Evolutionary conservation across 495 filamentous ascomycete species (phyloP).

Genomic region (Lasiosphaeria ovina): DNA sequence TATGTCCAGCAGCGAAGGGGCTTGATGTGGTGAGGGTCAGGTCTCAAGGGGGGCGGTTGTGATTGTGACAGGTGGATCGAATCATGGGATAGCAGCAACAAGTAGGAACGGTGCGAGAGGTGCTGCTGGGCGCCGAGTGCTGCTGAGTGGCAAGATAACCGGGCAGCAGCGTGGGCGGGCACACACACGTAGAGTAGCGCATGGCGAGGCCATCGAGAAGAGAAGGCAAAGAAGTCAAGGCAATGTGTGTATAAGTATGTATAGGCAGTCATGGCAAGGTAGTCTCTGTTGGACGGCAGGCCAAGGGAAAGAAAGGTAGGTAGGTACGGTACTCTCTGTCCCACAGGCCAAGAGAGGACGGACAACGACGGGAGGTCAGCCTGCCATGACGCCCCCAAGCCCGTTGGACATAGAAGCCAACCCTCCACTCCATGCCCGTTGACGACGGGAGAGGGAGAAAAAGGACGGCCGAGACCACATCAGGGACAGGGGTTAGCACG

Average conservation of each 20-base stretch:
- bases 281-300: too few species aligned
- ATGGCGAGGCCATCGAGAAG: conserved; percentile 14
- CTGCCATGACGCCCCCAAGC: background rate
- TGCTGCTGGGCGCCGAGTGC: conserved; percentile 2
- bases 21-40: conserved; percentile 3
- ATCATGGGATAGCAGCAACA: conserved; percentile 6
- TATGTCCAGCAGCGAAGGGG: conserved; percentile 8
- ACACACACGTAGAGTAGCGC: background rate
- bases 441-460: too few species aligned
- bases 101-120: conserved; percentile 1
- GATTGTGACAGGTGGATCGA: conserved; percentile 15
- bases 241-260: conserved; percentile 6
- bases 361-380: background rate
- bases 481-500: too few species aligned
- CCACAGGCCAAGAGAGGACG: conserved; percentile 1
- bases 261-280: background rate
- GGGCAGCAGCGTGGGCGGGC: background rate
- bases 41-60: conserved; percentile 9
- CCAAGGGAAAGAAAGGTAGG: background rate
- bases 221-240: background rate
- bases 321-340: background rate
- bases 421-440: too few species aligned
- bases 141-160: conserved; percentile 3
- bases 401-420: too few species aligned
- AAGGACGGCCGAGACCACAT: too few species aligned